Base-by-base conservation (phyloP, 345 rosid species). In the Melastoma malabathricum region DNA sequence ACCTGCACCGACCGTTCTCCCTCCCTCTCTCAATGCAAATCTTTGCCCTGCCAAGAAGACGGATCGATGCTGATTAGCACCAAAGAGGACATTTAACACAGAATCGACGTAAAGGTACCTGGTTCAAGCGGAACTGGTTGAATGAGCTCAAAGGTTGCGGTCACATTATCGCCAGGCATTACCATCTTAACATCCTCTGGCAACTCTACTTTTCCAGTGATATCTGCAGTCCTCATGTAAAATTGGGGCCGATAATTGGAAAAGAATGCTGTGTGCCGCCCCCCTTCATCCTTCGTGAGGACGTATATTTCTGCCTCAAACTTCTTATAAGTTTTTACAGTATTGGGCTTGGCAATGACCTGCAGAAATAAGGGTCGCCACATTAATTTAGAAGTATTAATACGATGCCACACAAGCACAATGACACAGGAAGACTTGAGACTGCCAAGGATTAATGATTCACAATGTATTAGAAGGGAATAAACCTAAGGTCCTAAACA, bases 101-200 rank as follows among this genome's bases (percentile, higher is more conserved):
- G 12, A 34, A 34, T 34, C 41, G 12, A 34, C 41, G 12, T 34
- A 34, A 34, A 34, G 41, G 41, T 34, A 34, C 41, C 41, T 34
- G 41, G 12, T 34, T 34, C 12, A 2, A 34, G 41, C 2, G 41
- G 41, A 34, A 88, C 90, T 0, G 95, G 97, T 76, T 84, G 62
- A 56, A 83, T 83, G 44, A 93, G 94, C 71, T 88, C 97, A 27
- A 93, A 90, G 38, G 79, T 75, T 72, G 85, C 83, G 83, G 83
- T 88, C 12, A 93, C 95, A 47, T 84, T 76, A 62, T 93, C 99
- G 46, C 92, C 95, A 0, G 99, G 97, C 97, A 93, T 84, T 66
- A 93, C 95, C 97, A 93, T 85, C 76, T 83, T 93, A 16, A 94
- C 85, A 64, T 88, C 95, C 70, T 88, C 99, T 18, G 81, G 95